Evolutionary conservation across 306 rosid species (phyloP).

Genomic region (Gillenia trifoliata): DNA sequence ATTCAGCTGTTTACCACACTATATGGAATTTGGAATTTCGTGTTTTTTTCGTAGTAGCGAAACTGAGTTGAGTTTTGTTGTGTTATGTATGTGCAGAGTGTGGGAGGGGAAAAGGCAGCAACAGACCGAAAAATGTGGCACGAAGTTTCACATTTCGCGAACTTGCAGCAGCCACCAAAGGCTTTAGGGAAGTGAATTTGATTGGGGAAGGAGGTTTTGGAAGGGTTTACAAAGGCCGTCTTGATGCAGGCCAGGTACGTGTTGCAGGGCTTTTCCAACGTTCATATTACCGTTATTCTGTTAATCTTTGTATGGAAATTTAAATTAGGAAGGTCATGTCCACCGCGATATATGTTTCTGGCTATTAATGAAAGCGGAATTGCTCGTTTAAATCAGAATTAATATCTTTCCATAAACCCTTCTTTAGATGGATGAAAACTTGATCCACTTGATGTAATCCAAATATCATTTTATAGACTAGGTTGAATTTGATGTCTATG

Average conservation of each 20-base stretch:
- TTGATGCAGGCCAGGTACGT: conserved; percentile 60
- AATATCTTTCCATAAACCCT: background rate
- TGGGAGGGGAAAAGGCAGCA: conserved; percentile 34
- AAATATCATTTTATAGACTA: background rate
- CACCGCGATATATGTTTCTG: background rate
- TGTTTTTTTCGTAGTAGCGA: background rate
- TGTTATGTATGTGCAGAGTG: conserved; percentile 16
- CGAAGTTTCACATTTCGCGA: conserved; percentile 69
- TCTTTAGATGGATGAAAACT: conserved; percentile 1
- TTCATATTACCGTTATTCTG: background rate
- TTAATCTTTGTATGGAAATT: background rate
- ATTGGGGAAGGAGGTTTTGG: conserved; percentile 99
- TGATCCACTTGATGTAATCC: background rate
- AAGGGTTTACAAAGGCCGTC: conserved; percentile 85
- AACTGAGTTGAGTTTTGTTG: conserved; percentile 1
- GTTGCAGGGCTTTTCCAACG: background rate
- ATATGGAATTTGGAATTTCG: background rate
- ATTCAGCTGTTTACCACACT: background rate
- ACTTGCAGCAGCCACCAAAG: conserved; percentile 72
- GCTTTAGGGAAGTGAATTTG: conserved; percentile 66
- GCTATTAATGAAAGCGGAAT: background rate
- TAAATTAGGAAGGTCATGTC: background rate
- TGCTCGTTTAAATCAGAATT: background rate
- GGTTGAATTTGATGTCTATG: background rate
- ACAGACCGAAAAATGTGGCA: conserved; percentile 31